Base-by-base conservation (phyloP, 257 asterid species). In the Nicotiana sylvestris region DNA sequence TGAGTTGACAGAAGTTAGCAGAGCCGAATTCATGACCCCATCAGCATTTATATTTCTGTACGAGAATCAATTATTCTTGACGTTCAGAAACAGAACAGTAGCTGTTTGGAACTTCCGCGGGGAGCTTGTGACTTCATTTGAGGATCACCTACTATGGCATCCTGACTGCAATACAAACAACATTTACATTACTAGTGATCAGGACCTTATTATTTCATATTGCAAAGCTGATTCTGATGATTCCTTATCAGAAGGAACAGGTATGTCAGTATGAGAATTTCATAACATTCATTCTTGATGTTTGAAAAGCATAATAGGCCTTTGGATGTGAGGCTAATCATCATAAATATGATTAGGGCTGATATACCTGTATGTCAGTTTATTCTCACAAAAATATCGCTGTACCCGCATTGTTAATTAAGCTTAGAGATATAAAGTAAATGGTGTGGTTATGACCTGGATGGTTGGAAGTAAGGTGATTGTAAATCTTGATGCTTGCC, bases 31-130 rank as follows among this genome's bases (percentile, higher is more conserved):
- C 92, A 92, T 92, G 98, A 95, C 99, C 69, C 99, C 99, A 4
- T 95, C 99, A 11, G 99, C 99, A 35, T 95, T 95, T 81, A 95
- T 95, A 91, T 95, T 95, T 87, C 87, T 95, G 77, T 95, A 95
- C 35, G 99, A 95, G 91, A 95, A 95, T 84, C 99, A 95, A 83
- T 86, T 95, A 58, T 95, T 95, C 89, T 85, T 95, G 91, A 95
- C 99, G 6, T 95, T 95, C 87, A 90, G 98, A 92, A 92, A 94
- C 81, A 90, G 98, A 68, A 91, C 97, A 0, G 99, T 95, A 37
- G 97, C 98, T 57, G 99, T 95, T 81, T 95, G 99, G 99, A 95
- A 95, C 91, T 95, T 95, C 88, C 88, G 98, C 29, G 99, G 99
- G 82, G 98, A 95, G 91, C 95, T 95, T n/a, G 99, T 95, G 79